phyloP scores from a whole-genome alignment of 176 grass and related monocot genomes.

The Leersia perrieri region DNA sequence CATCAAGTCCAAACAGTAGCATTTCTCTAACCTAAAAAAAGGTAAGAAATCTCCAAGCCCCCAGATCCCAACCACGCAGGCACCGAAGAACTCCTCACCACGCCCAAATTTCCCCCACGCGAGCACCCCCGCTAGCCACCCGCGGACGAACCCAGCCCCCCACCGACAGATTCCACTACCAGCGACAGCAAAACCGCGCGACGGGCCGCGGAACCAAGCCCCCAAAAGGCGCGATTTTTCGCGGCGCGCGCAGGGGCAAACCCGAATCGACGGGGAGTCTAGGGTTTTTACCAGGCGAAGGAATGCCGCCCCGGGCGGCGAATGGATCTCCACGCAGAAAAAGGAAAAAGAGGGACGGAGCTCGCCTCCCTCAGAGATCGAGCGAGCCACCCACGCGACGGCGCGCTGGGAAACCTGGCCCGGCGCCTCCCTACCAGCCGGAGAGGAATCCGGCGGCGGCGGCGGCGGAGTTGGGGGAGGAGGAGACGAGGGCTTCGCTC shows the following conservation, averaged over 20 bases:
- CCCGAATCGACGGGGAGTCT: slow-evolving; percentile 18
- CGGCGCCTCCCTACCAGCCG: background rate
- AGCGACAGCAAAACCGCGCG: background rate
- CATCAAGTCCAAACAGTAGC: background rate
- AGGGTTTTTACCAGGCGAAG: slow-evolving; percentile 50
- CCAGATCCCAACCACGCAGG: slow-evolving; percentile 31
- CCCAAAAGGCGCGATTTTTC: slow-evolving; percentile 35
- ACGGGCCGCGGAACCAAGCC: background rate
- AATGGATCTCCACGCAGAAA: slow-evolving; percentile 38
- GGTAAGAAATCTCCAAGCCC: slow-evolving; percentile 8
- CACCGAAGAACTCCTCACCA: background rate
- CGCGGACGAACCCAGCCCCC: background rate
- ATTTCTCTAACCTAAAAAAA: background rate
- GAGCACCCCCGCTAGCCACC: slow-evolving; percentile 36
- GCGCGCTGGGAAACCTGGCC: no score
- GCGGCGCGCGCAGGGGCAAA: background rate
- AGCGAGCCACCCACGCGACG: background rate
- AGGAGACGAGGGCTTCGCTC: no score
- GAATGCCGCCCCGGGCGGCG: slow-evolving; percentile 36
- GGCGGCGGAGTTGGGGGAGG: background rate
- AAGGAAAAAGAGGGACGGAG: background rate
- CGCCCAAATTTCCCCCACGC: background rate
- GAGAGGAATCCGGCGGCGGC: background rate
- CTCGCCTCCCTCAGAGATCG: background rate
- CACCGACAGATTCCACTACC: background rate